Percentiles rank a stretch among this genome's conserved stretches.
Conservation (phyloP, 2,329 filamentous ascomycete species). For the Alternaria brassicae region DNA sequence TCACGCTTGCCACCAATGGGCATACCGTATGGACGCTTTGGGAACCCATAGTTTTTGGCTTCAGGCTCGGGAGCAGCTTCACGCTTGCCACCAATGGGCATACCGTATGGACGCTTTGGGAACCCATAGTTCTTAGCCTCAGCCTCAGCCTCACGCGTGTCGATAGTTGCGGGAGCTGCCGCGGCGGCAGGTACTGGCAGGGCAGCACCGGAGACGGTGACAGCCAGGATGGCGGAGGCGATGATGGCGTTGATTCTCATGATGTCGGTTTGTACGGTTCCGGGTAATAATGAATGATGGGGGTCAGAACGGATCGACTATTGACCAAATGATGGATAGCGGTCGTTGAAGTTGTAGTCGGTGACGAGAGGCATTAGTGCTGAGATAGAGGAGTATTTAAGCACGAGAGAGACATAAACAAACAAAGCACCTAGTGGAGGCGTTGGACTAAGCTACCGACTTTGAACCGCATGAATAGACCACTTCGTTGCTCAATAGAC, state of each 20-base stretch:
- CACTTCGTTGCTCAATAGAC: conserved; percentile 20
- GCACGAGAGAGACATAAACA: conserved; percentile 1
- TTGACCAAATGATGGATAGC: conserved; percentile 13
- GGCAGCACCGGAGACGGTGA: conserved; percentile 51
- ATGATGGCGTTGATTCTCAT: conserved; percentile 60
- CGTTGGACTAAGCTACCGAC: not conserved
- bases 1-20: conserved; percentile 40
- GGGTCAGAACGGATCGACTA: conserved; percentile 15
- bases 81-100: conserved; percentile 37
- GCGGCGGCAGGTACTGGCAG: conserved; percentile 41
- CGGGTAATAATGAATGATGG: conserved; percentile 27
- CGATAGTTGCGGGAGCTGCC: conserved; percentile 14
- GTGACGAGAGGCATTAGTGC: conserved; percentile 10
- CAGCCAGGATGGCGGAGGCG: conserved; percentile 51
- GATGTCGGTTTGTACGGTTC: conserved; percentile 28
- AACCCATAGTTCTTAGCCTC: too few species aligned
- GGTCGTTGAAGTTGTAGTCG: conserved; percentile 19
- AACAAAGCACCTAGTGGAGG: conserved; percentile 7
- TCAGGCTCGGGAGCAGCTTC: conserved; percentile 40
- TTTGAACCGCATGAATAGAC: conserved; percentile 33
- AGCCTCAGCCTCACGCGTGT: conserved; percentile 12
- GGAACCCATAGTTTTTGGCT: too few species aligned
- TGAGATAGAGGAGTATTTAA: conserved; percentile 18
- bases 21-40: conserved; percentile 20
- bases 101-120: conserved; percentile 21